Evolutionary conservation across 1,284 basidiomycete species (phyloP).

Genomic region (Afroboletus lepidellus): DNA sequence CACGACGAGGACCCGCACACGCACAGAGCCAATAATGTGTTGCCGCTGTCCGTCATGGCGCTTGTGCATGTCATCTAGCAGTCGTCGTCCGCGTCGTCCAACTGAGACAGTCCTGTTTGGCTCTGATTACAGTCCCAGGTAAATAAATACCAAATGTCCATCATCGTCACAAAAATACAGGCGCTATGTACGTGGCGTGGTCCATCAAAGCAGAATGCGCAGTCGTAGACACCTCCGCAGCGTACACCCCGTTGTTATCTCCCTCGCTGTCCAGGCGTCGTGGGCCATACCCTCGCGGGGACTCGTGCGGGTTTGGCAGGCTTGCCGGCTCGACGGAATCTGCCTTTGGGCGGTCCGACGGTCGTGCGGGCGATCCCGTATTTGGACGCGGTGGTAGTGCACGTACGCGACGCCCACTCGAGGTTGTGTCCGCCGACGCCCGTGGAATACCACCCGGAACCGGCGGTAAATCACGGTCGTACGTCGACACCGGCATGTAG

Average conservation of each 20-base stretch:
- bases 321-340: neutral
- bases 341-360: neutral
- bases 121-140: conserved; percentile 19
- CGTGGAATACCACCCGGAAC: conserved; percentile 2
- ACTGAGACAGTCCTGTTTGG: conserved; percentile 21
- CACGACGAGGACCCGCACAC: conserved; percentile 29
- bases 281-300: neutral
- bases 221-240: conserved; percentile 28
- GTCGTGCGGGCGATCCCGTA: neutral
- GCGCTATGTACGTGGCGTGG: conserved; percentile 27
- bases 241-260: conserved; percentile 5
- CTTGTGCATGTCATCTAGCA: conserved; percentile 66
- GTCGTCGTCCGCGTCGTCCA: conserved; percentile 10
- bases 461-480: conserved; percentile 19
- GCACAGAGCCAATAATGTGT: conserved; percentile 70
- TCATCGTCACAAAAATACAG: conserved; percentile 22
- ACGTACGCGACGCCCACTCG: conserved; percentile 22
- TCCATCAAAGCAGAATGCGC: conserved; percentile 32
- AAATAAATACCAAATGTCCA: conserved; percentile 1
- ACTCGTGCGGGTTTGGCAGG: conserved; percentile 12
- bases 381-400: conserved; percentile 32
- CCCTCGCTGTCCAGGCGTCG: conserved; percentile 17
- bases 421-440: conserved; percentile 16
- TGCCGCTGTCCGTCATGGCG: conserved; percentile 71
- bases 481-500: conserved; percentile 22